These are phyloP conservation scores for Arctium minus DNA, from an alignment of 129 eudicot genomes.

Conservation along the genomic window DNA sequence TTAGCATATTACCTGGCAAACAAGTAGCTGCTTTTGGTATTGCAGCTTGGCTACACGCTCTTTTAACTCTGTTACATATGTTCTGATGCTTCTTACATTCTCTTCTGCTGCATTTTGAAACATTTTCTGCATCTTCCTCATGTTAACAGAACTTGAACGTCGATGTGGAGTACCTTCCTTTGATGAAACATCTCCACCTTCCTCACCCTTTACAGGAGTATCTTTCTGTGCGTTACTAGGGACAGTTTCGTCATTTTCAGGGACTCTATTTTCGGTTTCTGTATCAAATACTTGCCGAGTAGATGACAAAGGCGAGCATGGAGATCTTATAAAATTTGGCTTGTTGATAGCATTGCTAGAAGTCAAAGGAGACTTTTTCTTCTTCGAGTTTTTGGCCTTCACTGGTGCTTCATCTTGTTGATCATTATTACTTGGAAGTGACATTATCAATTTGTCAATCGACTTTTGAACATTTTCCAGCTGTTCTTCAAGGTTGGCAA, in stretches of 20 bases:
- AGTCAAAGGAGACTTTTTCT: constrained; percentile 74
- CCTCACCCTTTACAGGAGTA: constrained; percentile 60
- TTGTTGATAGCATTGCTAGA: constrained; percentile 62
- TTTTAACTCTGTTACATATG: constrained; percentile 90
- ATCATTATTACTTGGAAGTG: constrained; percentile 61
- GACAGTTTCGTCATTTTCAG: constrained; percentile 48
- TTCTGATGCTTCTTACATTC: constrained; percentile 84
- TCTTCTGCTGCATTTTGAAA: constrained; percentile 98
- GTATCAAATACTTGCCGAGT: constrained; percentile 51
- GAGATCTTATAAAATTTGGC: constrained; percentile 65
- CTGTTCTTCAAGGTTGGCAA: constrained; percentile 88
- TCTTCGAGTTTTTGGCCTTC: constrained; percentile 53
- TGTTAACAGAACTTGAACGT: constrained; percentile 93
- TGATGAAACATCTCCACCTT: constrained; percentile 73
- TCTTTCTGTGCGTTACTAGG: constrained; percentile 51
- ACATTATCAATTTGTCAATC: constrained; percentile 86
- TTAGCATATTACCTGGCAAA: constrained; percentile 69
- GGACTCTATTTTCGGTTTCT: constrained; percentile 74
- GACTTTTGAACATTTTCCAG: constrained; percentile 92
- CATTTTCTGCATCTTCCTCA: constrained; percentile 97
- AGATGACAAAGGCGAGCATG: constrained; percentile 87
- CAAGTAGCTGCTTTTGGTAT: constrained; percentile 93
- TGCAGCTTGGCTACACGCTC: constrained; percentile 98
- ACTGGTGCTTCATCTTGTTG: constrained; percentile 36
- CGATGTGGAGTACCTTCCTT: constrained; percentile 90